Percentiles rank a stretch among this genome's conserved stretches.
phyloP scores from a whole-genome alignment of 148 eudicot genomes.

The Camellia lanceoleosa region DNA sequence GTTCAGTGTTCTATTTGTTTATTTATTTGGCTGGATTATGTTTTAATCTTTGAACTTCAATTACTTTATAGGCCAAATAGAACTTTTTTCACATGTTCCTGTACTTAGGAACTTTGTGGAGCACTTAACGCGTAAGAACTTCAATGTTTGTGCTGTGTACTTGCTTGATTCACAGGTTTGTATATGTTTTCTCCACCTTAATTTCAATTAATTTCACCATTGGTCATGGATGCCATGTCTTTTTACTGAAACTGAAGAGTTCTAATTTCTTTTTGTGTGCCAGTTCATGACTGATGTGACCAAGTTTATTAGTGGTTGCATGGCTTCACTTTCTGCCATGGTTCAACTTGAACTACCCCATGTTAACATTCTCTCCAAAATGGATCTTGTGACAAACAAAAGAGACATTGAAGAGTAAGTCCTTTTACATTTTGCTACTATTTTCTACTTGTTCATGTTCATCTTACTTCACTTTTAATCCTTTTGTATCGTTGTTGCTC shows the following conservation, averaged over 20 bases:
- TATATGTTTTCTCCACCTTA: neutral
- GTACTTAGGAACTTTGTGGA: slow-evolving; percentile 90
- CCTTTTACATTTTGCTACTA: slow-evolving; percentile 6
- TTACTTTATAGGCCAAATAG: slow-evolving; percentile 66
- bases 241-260: neutral
- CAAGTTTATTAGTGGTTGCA: slow-evolving; percentile 94
- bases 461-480: neutral
- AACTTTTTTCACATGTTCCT: slow-evolving; percentile 91
- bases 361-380: slow-evolving; percentile 79
- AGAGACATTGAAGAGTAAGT: slow-evolving; percentile 67
- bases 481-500: slow-evolving; percentile 6
- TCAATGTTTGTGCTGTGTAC: slow-evolving; percentile 88
- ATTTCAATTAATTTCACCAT: neutral
- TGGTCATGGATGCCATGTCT: neutral
- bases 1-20: neutral
- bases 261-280: neutral
- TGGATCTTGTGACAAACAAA: slow-evolving; percentile 91
- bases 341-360: slow-evolving; percentile 92
- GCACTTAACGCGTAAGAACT: slow-evolving; percentile 76
- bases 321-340: slow-evolving; percentile 96
- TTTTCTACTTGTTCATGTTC: neutral
- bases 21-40: neutral
- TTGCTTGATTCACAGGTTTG: slow-evolving; percentile 88
- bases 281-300: slow-evolving; percentile 94
- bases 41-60: neutral